Evolutionary conservation across 2,329 filamentous ascomycete species (phyloP).

Genomic region (Domatiomyces catenatus): DNA sequence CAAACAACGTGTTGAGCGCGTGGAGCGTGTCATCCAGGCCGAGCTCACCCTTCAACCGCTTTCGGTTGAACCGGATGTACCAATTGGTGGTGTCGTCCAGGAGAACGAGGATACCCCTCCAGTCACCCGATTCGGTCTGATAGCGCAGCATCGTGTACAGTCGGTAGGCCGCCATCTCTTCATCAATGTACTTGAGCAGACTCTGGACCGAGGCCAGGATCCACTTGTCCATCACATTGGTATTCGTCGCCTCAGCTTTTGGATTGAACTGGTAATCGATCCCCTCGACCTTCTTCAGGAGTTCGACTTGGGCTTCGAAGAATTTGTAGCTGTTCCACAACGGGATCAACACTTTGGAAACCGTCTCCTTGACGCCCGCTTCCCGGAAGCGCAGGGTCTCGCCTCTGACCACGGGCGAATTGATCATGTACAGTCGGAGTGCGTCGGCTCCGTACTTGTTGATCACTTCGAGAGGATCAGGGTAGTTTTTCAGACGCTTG

Average conservation of each 20-base stretch:
- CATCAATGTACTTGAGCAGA: conserved; percentile 68
- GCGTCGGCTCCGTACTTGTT: conserved; percentile 73
- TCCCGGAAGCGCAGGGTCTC: conserved; percentile 79
- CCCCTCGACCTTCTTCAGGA: conserved; percentile 69
- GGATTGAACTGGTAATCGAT: conserved; percentile 62
- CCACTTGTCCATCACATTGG: conserved; percentile 85
- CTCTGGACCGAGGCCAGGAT: conserved; percentile 76
- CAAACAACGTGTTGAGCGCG: conserved; percentile 84
- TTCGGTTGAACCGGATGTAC: conserved; percentile 83
- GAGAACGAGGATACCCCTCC: conserved; percentile 54
- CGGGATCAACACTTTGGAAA: conserved; percentile 68
- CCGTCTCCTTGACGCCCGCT: conserved; percentile 72
- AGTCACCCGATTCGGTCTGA: not conserved
- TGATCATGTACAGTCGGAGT: conserved; percentile 82
- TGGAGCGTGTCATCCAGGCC: conserved; percentile 74
- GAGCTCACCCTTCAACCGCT: conserved; percentile 71
- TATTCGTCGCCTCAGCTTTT: conserved; percentile 53
- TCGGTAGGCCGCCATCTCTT: conserved; percentile 64
- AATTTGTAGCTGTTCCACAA: conserved; percentile 90
- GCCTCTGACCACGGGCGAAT: conserved; percentile 74
- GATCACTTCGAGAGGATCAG: conserved; percentile 64
- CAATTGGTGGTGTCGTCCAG: conserved; percentile 87
- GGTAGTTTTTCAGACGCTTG: conserved; percentile 82
- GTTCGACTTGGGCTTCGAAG: conserved; percentile 68
- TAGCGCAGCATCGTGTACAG: conserved; percentile 61